phyloP scores from a whole-genome alignment of 1,284 basidiomycete genomes.

The Salmacisia buchloeana region DNA sequence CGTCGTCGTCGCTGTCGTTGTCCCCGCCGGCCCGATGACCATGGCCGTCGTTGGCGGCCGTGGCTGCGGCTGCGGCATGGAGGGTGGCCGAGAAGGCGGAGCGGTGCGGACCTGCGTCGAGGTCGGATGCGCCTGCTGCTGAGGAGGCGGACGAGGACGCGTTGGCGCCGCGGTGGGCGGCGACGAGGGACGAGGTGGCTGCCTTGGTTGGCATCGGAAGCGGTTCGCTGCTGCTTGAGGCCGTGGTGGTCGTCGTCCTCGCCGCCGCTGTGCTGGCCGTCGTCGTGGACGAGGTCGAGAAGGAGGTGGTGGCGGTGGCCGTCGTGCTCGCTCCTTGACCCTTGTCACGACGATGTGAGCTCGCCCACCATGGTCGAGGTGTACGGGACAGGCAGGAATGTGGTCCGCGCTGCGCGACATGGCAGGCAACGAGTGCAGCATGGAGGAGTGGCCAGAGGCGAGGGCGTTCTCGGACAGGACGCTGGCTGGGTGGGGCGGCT shows the following conservation, averaged over 20 bases:
- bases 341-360: too few relatives aligned
- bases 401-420: too few relatives aligned
- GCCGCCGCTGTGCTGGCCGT: background rate
- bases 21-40: background rate
- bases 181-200: background rate
- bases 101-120: slow-evolving; percentile 1
- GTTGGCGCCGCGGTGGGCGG: background rate
- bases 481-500: too few relatives aligned
- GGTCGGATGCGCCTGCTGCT: too few relatives aligned
- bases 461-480: too few relatives aligned
- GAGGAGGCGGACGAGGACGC: background rate
- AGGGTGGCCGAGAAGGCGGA: background rate
- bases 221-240: background rate
- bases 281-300: too few relatives aligned
- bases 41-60: background rate
- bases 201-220: background rate
- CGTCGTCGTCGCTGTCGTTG: background rate
- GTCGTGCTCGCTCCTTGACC: too few relatives aligned
- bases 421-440: too few relatives aligned
- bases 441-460: too few relatives aligned
- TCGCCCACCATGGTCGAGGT: too few relatives aligned
- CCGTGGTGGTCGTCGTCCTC: background rate
- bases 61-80: background rate
- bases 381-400: too few relatives aligned
- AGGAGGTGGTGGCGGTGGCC: too few relatives aligned